phyloP scores from a whole-genome alignment of 1,284 basidiomycete species.

The Apiotrichum domesticum region DNA sequence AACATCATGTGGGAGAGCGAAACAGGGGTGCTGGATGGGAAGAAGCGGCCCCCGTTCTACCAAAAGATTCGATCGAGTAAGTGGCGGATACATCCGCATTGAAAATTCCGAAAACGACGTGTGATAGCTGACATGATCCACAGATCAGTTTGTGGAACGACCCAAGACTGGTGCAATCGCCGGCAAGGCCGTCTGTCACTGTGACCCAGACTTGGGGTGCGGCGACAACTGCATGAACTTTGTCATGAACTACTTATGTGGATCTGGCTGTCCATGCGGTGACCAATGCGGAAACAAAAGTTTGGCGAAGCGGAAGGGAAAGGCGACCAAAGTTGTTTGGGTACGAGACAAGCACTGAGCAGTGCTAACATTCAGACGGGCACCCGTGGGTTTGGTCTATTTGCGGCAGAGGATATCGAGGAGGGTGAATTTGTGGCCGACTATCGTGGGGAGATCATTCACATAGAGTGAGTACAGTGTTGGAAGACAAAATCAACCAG shows the following conservation, averaged over 20 bases:
- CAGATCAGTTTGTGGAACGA: slow-evolving; percentile 9
- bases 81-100: slow-evolving; percentile 4
- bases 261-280: slow-evolving; percentile 47
- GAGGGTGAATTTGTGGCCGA: slow-evolving; percentile 49
- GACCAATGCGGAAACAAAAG: slow-evolving; percentile 40
- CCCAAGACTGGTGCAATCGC: neutral
- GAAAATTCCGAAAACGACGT: neutral
- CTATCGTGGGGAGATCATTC: slow-evolving; percentile 49
- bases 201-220: slow-evolving; percentile 41
- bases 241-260: slow-evolving; percentile 50
- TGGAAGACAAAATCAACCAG: too few relatives aligned
- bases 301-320: slow-evolving; percentile 33
- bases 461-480: slow-evolving; percentile 23
- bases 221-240: slow-evolving; percentile 49
- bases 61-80: slow-evolving; percentile 30
- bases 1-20: slow-evolving; percentile 42
- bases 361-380: slow-evolving; percentile 38
- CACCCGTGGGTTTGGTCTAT: slow-evolving; percentile 48
- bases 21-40: slow-evolving; percentile 41
- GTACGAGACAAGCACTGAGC: slow-evolving; percentile 21
- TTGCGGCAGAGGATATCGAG: slow-evolving; percentile 43
- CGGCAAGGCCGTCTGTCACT: slow-evolving; percentile 40
- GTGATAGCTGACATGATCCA: too few relatives aligned
- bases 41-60: slow-evolving; percentile 41
- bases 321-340: slow-evolving; percentile 36